Evolutionary conservation across 2,329 filamentous ascomycete species (phyloP), one percentile per base, ranked within the genome.

Genomic region (Hirsutella minnesotensis): DNA sequence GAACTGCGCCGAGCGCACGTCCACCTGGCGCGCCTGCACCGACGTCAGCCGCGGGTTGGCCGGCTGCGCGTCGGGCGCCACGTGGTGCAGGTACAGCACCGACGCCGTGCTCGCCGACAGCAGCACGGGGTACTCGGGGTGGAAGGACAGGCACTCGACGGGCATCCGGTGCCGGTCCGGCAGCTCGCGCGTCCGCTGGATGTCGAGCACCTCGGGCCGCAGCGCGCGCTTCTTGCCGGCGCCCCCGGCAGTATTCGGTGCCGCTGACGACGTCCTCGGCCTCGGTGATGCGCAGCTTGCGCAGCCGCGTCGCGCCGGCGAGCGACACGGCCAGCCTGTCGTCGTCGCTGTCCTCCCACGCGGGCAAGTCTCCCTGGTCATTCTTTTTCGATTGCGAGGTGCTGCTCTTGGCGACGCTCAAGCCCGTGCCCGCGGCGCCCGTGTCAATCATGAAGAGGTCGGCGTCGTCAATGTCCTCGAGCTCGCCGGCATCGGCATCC

Each of bases 291-390:
- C 92, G 77, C 48, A 98, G 69, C 63, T 96, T 96, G 51, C 89
- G 78, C 57, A 95, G 62, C 49, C 85, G 76, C 39, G 79, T 76
- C 37, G 82, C 79, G 21, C 78, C 75, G 3, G 86, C 83, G 33
- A 98, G 72, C 13, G 90, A 96, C 39, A 98, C 74, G 7, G 79
- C 77, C 48, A 95, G 68, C 42, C 86, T 77, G 57, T 96, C 92
- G 57, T 98, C 92, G 54, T 98, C 92, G 61, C 89, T 96, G 59
- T 98, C 92, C 52, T 89, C 80, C 92, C 92, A 98, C 1, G 79
- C 85, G 3, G 81, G 72, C 18, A 69, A 67, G 35, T 73, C 67
- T 38, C 49, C 54, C 15, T 55, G 49, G 13, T 50, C 44, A 12
- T 43, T 39, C 18, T 53, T 49, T 5, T 45, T 52, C 22, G 13